Conservation (phyloP, 352 stramenopile genomes). For the Phytophthora sp. region DNA sequence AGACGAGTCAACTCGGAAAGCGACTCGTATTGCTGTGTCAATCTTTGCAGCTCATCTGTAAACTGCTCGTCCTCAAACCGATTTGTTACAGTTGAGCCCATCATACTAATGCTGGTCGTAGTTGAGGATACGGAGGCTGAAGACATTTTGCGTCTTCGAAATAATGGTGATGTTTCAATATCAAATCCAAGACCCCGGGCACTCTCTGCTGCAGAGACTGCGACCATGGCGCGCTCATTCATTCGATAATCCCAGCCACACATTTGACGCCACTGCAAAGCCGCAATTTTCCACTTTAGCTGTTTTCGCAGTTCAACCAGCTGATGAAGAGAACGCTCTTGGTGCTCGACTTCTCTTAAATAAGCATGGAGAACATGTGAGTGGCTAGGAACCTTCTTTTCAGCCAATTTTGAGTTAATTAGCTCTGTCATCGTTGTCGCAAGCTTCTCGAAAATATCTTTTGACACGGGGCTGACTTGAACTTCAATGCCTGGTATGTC, state of each 20-base stretch:
- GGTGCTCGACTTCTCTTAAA: conserved; percentile 5
- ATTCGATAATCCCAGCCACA: conserved; percentile 64
- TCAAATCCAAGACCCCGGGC: conserved; percentile 41
- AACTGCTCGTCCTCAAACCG: conserved; percentile 51
- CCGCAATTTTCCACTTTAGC: conserved; percentile 71
- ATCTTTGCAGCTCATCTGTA: conserved; percentile 52
- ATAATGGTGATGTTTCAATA: conserved; percentile 51
- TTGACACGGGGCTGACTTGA: conserved; percentile 51
- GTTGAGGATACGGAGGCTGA: conserved; percentile 39
- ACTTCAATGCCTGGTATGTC: conserved; percentile 69
- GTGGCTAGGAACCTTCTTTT: conserved; percentile 46
- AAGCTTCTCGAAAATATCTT: conserved; percentile 72
- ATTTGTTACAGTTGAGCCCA: conserved; percentile 30
- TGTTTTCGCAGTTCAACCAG: conserved; percentile 52
- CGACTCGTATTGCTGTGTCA: conserved; percentile 51
- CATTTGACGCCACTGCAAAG: conserved; percentile 58
- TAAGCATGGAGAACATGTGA: conserved; percentile 38
- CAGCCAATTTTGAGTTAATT: conserved; percentile 47
- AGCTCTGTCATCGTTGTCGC: conserved; percentile 35
- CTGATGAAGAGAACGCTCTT: conserved; percentile 41
- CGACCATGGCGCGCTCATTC: conserved; percentile 48
- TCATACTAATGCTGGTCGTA: conserved; percentile 43
- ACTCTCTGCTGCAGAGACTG: conserved; percentile 48
- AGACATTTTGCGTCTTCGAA: conserved; percentile 41
- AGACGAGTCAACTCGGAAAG: conserved; percentile 49